Evolutionary conservation across 208 protist species (phyloP).

Genomic region (Novymonas esmeraldas): DNA sequence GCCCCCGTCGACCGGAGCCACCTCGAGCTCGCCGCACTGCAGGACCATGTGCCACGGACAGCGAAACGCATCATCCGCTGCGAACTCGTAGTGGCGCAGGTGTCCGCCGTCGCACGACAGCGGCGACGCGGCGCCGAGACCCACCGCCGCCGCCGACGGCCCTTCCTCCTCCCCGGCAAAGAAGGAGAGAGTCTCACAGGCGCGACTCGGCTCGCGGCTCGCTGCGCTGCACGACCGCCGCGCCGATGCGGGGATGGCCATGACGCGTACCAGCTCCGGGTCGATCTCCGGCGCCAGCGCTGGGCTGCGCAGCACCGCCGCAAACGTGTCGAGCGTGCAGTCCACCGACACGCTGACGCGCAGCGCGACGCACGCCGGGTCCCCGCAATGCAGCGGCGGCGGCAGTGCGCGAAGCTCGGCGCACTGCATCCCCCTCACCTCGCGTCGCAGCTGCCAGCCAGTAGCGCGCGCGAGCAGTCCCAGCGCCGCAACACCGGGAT

Average conservation of each 20-base stretch:
- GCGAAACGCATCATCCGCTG: neutral
- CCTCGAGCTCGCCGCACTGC: constrained; percentile 12
- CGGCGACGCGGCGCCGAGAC: neutral
- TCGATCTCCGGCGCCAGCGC: constrained; percentile 17
- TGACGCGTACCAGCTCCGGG: constrained; percentile 20
- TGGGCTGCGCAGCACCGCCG: constrained; percentile 9
- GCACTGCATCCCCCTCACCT: constrained; percentile 18
- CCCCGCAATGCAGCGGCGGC: constrained; percentile 1
- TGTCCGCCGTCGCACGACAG: neutral
- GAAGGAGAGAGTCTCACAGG: neutral
- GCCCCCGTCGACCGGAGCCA: constrained; percentile 16
- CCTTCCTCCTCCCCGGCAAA: neutral
- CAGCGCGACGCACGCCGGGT: constrained; percentile 19
- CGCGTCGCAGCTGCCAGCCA: constrained; percentile 24
- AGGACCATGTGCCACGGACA: constrained; percentile 28
- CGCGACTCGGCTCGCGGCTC: neutral
- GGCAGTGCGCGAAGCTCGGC: constrained; percentile 27
- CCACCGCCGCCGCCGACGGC: too few species aligned
- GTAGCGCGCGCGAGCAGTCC: constrained; percentile 18
- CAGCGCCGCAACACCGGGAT: constrained; percentile 10
- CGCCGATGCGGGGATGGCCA: neutral
- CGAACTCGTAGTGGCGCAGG: constrained; percentile 35
- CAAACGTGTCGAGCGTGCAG: constrained; percentile 22
- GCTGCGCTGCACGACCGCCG: neutral
- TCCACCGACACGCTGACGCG: constrained; percentile 26